A percentile compares a stretch with the other conserved stretches of the same genome.
Conservation (phyloP, 1,284 basidiomycete genomes). For the Phylloporus sp. region DNA sequence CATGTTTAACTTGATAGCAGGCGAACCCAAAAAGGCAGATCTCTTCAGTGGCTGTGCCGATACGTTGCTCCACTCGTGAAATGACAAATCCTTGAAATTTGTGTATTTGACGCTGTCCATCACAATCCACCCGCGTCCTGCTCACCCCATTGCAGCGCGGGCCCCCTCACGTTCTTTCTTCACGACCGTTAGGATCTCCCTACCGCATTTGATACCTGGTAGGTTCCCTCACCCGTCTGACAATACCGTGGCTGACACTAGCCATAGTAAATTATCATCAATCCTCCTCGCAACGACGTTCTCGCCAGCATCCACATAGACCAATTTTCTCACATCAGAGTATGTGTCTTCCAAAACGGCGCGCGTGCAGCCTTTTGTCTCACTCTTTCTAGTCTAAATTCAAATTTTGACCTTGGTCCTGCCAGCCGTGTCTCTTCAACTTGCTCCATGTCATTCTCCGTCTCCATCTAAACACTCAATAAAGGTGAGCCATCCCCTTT, state of each 20-base stretch:
- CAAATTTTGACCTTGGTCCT: constrained; percentile 12
- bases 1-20: not conserved
- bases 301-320: constrained; percentile 11
- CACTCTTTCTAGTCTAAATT: constrained; percentile 18
- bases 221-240: not conserved
- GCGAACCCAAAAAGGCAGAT: constrained; percentile 21
- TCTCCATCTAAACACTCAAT: constrained; percentile 18
- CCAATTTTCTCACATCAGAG: constrained; percentile 9
- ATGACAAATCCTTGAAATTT: constrained; percentile 32
- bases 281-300: constrained; percentile 6
- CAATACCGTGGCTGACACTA: constrained; percentile 16
- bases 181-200: constrained; percentile 10
- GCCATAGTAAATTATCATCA: constrained; percentile 27
- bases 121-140: constrained; percentile 4
- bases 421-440: not conserved
- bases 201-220: constrained; percentile 9
- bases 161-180: constrained; percentile 17
- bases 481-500: constrained; percentile 8
- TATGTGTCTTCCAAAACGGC: constrained; percentile 12
- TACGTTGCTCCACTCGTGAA: constrained; percentile 20
- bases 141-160: constrained; percentile 4
- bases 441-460: constrained; percentile 24
- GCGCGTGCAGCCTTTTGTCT: constrained; percentile 16
- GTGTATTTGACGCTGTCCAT: constrained; percentile 15
- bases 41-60: constrained; percentile 26